Base-by-base conservation (phyloP, 257 asterid genomes). In the Leonotis leonurus region DNA sequence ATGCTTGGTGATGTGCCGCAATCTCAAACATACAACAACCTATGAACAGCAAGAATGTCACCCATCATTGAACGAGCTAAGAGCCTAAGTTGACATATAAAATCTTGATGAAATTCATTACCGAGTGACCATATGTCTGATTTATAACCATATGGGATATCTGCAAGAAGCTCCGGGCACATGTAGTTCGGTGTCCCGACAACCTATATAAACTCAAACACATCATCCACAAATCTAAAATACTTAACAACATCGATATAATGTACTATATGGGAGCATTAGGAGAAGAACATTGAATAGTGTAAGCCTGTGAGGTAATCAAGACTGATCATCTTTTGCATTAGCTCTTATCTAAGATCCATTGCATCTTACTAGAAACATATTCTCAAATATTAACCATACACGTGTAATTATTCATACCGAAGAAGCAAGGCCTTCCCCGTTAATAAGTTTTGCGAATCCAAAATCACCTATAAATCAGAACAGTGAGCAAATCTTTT, bases 21-120 rank as follows among this genome's bases (percentile, higher is more conserved):
- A 93, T 89, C 83, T 93, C 99, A 70, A 93, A 93, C 84, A 93
- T 81, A 74, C 97, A 93, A 65, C 97, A 93, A 48, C 97, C 99
- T 89, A 50, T 5, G 64, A 68, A 62, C 44, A 54, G 5, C 33
- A 64, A 43, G 55, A 64, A 46, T 10, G 18, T 11, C 37, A 44
- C 56, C 12, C n/a, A 14, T 46, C 9, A 17, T 46, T 55, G 13
- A 37, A 16, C 21, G n/a, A n/a, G n/a, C n/a, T n/a, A n/a, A n/a
- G n/a, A n/a, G n/a, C n/a, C n/a, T n/a, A n/a, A n/a, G n/a, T n/a
- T n/a, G n/a, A 30, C 3, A 22, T 12, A 17, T 51, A 17, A n/a
- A n/a, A 11, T 68, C 33, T 12, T 6, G 14, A 65, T 32, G 14
- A 40, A 18, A 53, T 11, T 17, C 45, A 51, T 75, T 81, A 92